Evolutionary conservation across 768 basidiomycete genomes (phyloP), one percentile per base, ranked within the genome.

Genomic region (Mycena alexandri): DNA sequence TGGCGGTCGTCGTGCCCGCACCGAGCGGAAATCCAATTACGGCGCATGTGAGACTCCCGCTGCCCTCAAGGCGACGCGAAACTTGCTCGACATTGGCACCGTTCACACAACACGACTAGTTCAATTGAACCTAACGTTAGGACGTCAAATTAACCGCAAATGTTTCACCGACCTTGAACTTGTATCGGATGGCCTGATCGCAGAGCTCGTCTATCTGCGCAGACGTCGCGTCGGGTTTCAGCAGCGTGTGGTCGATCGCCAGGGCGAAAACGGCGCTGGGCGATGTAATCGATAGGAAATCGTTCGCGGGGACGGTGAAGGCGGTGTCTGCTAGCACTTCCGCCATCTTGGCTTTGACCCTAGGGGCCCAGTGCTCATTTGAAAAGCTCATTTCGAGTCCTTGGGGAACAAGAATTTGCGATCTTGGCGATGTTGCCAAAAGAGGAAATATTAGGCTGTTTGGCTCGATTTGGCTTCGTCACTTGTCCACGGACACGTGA

Each of bases 21-120:
- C 86, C 86, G 2, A 87, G 78, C 47, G 85, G 86, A 67, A 87
- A 87, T 3, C 85, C 85, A 21, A 87, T 78, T 0, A 87, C 86
- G 50, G 81, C 81, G 63, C 86, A 87, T 2, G 82, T 76, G 3
- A 85, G 79, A 4, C 74, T 77, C 0, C 76, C 71, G 10, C 83
- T 81, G 0, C 79, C 81, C 43, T 73, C 46, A 33, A 87, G 74
- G 21, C 80, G 80, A 16, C 76, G 73, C 8, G 81, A 74, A 11
- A 86, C 85, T 60, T 79, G 82, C 24, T 76, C 73, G 51, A 85
- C 78, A 70, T 85, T 78, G 13, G 79, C 68, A 14, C 85, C 84
- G 61, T 86, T 86, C 0, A 87, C 82, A 61, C 86, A 87, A 71
- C 85, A 86, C 0, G 85, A 84, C 86, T 87, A 65, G 38, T 16